Evolutionary conservation across 768 basidiomycete genomes (phyloP).

Genomic region (Termitomyces sp.): DNA sequence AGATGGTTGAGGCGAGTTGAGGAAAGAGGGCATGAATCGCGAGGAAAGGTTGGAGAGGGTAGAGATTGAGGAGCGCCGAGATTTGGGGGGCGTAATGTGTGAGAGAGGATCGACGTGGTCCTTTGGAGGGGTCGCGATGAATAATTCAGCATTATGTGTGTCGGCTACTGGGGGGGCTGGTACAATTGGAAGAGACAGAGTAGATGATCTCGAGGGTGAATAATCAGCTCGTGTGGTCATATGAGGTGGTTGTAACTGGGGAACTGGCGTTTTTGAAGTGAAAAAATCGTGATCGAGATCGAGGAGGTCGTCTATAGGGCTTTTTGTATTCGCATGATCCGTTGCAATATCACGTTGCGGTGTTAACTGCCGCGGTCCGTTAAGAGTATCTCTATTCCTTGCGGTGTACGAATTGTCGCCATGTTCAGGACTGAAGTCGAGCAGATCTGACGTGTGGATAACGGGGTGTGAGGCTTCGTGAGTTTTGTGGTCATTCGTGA

Average conservation of each 20-base stretch:
- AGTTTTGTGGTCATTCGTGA: slow-evolving; percentile 24
- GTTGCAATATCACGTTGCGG: background rate
- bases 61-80: slow-evolving; percentile 26
- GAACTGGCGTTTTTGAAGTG: slow-evolving; percentile 9
- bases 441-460: background rate
- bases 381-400: background rate
- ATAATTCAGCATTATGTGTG: slow-evolving; percentile 17
- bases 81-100: background rate
- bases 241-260: slow-evolving; percentile 5
- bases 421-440: background rate
- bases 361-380: background rate
- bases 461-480: background rate
- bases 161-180: slow-evolving; percentile 17
- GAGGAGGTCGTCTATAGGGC: slow-evolving; percentile 12
- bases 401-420: background rate
- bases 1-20: slow-evolving; percentile 13
- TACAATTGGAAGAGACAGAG: slow-evolving; percentile 15
- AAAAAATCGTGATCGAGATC: slow-evolving; percentile 39
- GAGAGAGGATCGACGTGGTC: slow-evolving; percentile 7
- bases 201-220: slow-evolving; percentile 26
- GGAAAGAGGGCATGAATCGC: slow-evolving; percentile 48
- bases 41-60: slow-evolving; percentile 46
- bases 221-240: slow-evolving; percentile 14
- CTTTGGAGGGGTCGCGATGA: slow-evolving; percentile 17
- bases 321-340: slow-evolving; percentile 2